Conservation (phyloP, 371 early-diverging fungal genomes). For the Mortierella polycephala region DNA sequence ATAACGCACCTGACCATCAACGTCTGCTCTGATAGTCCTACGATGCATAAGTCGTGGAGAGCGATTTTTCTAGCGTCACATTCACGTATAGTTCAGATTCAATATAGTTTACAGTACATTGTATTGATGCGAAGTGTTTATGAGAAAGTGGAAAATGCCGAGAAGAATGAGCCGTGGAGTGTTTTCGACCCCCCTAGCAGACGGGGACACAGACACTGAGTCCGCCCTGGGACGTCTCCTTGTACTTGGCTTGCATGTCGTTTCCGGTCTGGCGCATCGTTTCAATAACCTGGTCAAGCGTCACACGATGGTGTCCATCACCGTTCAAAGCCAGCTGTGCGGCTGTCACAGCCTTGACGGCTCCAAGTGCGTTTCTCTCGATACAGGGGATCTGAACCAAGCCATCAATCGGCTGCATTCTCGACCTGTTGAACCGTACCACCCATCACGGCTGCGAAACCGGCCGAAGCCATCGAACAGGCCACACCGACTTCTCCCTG, state of each 20-base stretch:
- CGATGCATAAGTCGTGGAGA: too few relatives aligned
- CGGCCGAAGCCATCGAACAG: constrained; percentile 96
- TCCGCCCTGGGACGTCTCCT: constrained; percentile 95
- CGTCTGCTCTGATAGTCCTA: too few relatives aligned
- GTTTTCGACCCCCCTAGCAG: constrained; percentile 61
- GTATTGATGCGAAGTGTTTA: too few relatives aligned
- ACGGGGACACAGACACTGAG: constrained; percentile 90
- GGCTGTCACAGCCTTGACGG: constrained; percentile 95
- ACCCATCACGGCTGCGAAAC: constrained; percentile 96
- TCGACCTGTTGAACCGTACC: constrained; percentile 90
- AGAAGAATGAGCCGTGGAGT: too few relatives aligned
- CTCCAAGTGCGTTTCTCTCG: constrained; percentile 94
- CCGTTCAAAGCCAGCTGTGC: constrained; percentile 94
- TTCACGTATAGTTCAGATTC: too few relatives aligned
- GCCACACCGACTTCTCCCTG: constrained; percentile 91
- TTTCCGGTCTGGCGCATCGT: constrained; percentile 96
- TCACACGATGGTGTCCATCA: constrained; percentile 89
- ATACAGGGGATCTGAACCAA: constrained; percentile 97
- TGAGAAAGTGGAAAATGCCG: too few relatives aligned
- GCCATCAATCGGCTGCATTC: constrained; percentile 92
- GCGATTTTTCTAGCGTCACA: too few relatives aligned
- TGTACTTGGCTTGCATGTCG: constrained; percentile 96
- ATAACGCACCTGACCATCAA: too few relatives aligned
- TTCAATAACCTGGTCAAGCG: constrained; percentile 95
- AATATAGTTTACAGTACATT: too few relatives aligned